phyloP scores from a whole-genome alignment of 192 early-diverging fungal genomes.

The Rhizophagus sp. region DNA sequence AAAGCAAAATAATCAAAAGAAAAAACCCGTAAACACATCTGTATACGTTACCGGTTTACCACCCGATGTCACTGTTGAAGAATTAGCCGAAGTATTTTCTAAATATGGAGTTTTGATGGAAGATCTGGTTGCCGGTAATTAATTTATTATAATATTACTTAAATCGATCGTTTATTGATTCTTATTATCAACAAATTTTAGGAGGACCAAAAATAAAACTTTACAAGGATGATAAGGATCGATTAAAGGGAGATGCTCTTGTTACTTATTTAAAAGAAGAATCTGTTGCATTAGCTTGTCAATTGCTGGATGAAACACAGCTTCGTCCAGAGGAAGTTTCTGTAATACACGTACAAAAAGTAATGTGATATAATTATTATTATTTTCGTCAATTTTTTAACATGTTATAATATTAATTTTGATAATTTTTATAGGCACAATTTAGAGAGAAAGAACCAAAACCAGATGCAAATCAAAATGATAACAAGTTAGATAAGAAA shows the following conservation, averaged over 20 bases:
- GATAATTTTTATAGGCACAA: constrained; percentile 60
- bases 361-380: constrained; percentile 20
- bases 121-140: constrained; percentile 39
- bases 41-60: constrained; percentile 90
- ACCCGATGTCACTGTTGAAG: constrained; percentile 73
- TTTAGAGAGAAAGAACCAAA: constrained; percentile 75
- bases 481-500: constrained; percentile 50
- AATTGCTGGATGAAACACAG: constrained; percentile 85
- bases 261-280: constrained; percentile 91
- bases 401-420: not conserved
- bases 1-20: constrained; percentile 44
- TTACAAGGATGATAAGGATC: constrained; percentile 71
- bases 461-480: constrained; percentile 34
- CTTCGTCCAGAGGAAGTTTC: constrained; percentile 63
- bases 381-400: not conserved
- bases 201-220: constrained; percentile 89
- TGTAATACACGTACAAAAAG: constrained; percentile 74
- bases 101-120: constrained; percentile 85
- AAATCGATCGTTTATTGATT: not conserved
- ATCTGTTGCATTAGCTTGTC: constrained; percentile 80
- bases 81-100: constrained; percentile 71
- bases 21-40: constrained; percentile 67
- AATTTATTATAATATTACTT: not conserved
- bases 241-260: constrained; percentile 87
- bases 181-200: constrained; percentile 32